Base-by-base conservation (phyloP, 106 monocot genomes). In the Gastrodia elata region DNA sequence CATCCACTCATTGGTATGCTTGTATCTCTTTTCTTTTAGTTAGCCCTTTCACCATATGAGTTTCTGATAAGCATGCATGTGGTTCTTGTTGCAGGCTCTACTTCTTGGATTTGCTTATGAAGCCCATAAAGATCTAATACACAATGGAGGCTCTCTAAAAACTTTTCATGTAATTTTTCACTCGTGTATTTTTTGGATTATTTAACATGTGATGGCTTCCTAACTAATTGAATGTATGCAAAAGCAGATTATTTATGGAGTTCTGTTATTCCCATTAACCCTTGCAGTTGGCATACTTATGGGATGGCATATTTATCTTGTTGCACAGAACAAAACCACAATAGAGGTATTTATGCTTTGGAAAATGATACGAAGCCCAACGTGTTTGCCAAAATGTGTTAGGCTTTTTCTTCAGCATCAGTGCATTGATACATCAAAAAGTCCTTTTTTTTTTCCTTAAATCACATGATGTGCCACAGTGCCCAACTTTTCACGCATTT, bases 261-360 rank as follows among this genome's bases (percentile, higher is more conserved):
- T 86, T 76, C 72, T 93, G 74, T 82, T 98, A 40, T 80, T 86
- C 75, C 98, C 98, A 26, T 74, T 98, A 65, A 82, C 88, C 22
- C 48, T 91, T 76, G 98, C 93, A 18, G 75, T 98, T 72, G 75
- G 83, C 59, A 67, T 98, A 39, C 84, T 98, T 56, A 81, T 98
- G 76, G 93, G 88, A 64, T 98, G 98, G 98, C 98, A 98, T 83
- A 83, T 93, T 39, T 93, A 93, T 68, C 83, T 98, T 8, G 82
- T 91, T 52, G 71, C 88, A 39, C 93, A 93, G 39, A 98, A 98
- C 74, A 98, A 98, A 74, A 93, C 98, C 16, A 98, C 98, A 46
- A 98, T 98, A 58, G 98, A 98, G 98, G 98, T 98, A 38, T 64
- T 77, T 28, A 71, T 20, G 71, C 15, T 37, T 56, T 9, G n/a